A percentile compares a stretch with the other conserved stretches of the same genome.
Evolutionary conservation across 2,329 filamentous ascomycete genomes (phyloP).

Genomic region (Aspergillus eucalypticola): DNA sequence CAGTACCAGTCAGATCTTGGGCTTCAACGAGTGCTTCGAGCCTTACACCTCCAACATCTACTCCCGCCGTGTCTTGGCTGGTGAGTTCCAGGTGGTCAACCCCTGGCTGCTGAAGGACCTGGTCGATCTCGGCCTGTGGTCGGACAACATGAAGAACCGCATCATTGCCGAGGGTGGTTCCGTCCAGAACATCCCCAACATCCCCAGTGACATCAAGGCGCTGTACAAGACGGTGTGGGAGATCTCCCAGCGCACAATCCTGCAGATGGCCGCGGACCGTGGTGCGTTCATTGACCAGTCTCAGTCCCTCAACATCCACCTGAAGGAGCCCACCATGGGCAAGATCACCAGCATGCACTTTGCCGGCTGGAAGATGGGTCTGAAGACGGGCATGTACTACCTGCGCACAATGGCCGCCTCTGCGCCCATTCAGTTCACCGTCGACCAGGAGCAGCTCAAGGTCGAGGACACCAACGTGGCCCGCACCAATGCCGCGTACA

Average conservation of each 20-base stretch:
- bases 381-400: constrained; percentile 99
- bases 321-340: constrained; percentile 99
- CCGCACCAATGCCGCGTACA: constrained; percentile 58
- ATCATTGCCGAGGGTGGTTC: constrained; percentile 97
- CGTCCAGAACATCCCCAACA: constrained; percentile 95
- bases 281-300: constrained; percentile 99
- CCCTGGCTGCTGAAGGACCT: constrained; percentile 98
- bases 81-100: constrained; percentile 99
- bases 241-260: constrained; percentile 90
- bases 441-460: constrained; percentile 93
- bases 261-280: constrained; percentile 97
- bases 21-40: constrained; percentile 99
- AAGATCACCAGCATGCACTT: constrained; percentile 99
- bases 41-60: constrained; percentile 99
- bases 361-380: constrained; percentile 95
- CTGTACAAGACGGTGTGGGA: constrained; percentile 99
- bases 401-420: constrained; percentile 96
- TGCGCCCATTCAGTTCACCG: constrained; percentile 97
- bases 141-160: constrained; percentile 99
- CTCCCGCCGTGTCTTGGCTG: constrained; percentile 93
- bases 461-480: constrained; percentile 78
- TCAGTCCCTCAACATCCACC: constrained; percentile 98
- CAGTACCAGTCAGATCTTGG: constrained; percentile 94
- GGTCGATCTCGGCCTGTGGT: constrained; percentile 97
- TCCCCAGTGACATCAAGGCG: constrained; percentile 90